Evolutionary conservation across 2,329 filamentous ascomycete species (phyloP), one percentile per base, ranked within the genome.

Genomic region (Chaetomiaceae sp.): DNA sequence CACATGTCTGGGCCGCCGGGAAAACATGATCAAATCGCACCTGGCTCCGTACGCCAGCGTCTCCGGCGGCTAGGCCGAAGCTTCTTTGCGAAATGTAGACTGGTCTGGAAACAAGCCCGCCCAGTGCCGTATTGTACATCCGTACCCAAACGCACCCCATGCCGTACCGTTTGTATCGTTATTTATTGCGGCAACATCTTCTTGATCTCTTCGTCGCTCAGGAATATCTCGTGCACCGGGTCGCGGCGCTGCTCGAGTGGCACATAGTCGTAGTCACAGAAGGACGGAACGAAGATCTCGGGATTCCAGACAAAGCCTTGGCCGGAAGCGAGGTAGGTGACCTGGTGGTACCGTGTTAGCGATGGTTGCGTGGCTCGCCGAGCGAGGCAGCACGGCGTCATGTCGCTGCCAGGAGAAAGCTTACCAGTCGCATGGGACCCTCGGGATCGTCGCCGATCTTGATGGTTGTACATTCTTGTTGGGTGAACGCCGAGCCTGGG

Each of bases 281-380:
- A 90, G 7, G 86, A 89, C 1, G 87, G 87, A 1, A 91, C 79
- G 71, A 91, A 91, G 68, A 91, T 88, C 66, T 91, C 87, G 68
- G 87, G 87, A 69, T 91, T 91, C 87, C 87, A 92, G 56, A 85
- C 82, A 65, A 90, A 92, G 53, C 87, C 87, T 70, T 92, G 87
- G 64, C 84, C 87, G 5, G 85, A 86, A 56, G 87, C 85, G 46
- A 91, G 81, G 67, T 89, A 92, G 20, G 86, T 88, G 59, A 91
- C 89, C 86, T 90, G 61, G 48, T 50, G 30, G 6, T 36, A 33
- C 43, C 23, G 57, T 25, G 41, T 52, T 36, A 60, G 34, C 21
- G 34, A 37, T 9, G 48, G 18, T 23, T 9, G n/a, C 42, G 43
- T n/a, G 25, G 33, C 16, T 3, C 14, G 16, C n/a, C 8, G 9